Percentiles rank a stretch among this genome's conserved stretches.
Conservation (phyloP, 2,329 filamentous ascomycete genomes). For the Scedosporium aurantiacum region DNA sequence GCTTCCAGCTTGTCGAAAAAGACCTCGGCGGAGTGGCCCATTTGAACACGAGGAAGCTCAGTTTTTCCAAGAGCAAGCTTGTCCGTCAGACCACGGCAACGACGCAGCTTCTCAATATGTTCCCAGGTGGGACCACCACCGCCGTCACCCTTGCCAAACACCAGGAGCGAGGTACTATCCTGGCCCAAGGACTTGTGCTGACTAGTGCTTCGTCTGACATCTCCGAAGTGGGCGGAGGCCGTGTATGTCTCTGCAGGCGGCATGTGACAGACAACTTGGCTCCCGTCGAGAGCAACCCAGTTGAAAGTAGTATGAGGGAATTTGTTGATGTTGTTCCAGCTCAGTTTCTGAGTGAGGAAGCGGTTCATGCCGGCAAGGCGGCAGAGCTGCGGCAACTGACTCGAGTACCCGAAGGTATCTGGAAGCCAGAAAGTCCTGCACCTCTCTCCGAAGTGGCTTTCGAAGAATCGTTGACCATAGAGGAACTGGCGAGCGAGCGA, state of each 20-base stretch:
- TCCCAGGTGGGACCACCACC: constrained; percentile 91
- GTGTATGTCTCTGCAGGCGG: constrained; percentile 92
- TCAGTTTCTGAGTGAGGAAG: constrained; percentile 96
- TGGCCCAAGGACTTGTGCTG: constrained; percentile 95
- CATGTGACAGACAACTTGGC: constrained; percentile 97
- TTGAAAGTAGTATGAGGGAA: constrained; percentile 99
- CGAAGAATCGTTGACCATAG: constrained; percentile 90
- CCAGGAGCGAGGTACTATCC: constrained; percentile 78
- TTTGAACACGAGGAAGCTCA: constrained; percentile 68
- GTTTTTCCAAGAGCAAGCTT: constrained; percentile 50
- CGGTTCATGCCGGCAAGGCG: constrained; percentile 89
- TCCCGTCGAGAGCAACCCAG: constrained; percentile 92
- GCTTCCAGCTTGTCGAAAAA: constrained; percentile 82
- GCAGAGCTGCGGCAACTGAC: constrained; percentile 87
- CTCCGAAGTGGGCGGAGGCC: constrained; percentile 85
- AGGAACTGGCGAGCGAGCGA: constrained; percentile 89
- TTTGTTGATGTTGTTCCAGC: constrained; percentile 99
- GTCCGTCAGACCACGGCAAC: constrained; percentile 85
- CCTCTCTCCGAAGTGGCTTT: constrained; percentile 81
- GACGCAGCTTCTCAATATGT: constrained; percentile 86
- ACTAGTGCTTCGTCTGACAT: constrained; percentile 77
- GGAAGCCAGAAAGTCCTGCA: constrained; percentile 94
- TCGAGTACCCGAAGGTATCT: constrained; percentile 95
- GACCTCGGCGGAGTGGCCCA: constrained; percentile 84
- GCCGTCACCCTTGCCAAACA: constrained; percentile 94